phyloP scores from a whole-genome alignment of 257 asterid species.

The Ophiorrhiza pumila region DNA sequence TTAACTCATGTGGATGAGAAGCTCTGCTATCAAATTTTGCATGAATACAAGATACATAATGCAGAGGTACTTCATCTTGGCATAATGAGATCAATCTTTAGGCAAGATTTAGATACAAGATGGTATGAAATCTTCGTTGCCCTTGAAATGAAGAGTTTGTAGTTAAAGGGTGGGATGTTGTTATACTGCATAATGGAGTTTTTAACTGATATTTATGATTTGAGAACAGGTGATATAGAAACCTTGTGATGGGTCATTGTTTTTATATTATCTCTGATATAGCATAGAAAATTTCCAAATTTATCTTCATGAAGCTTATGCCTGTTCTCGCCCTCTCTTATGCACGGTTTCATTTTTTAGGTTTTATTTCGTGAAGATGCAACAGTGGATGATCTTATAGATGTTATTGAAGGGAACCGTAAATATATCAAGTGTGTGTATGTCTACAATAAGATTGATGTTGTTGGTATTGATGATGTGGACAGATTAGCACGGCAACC shows the following conservation, averaged over 20 bases:
- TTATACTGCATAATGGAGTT: not conserved
- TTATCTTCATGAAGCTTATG: not conserved
- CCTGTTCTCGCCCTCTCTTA: not conserved
- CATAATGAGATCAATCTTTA: not conserved
- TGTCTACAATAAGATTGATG: slow-evolving; percentile 98
- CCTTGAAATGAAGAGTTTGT: not conserved
- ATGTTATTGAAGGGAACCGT: slow-evolving; percentile 97
- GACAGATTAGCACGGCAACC: slow-evolving; percentile 95
- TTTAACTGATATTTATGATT: not conserved
- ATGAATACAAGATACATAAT: slow-evolving; percentile 98
- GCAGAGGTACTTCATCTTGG: slow-evolving; percentile 70
- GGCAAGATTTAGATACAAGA: not conserved
- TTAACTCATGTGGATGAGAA: slow-evolving; percentile 97
- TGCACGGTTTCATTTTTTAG: slow-evolving; percentile 31
- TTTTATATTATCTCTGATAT: not conserved
- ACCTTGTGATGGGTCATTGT: not conserved
- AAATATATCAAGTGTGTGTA: slow-evolving; percentile 95
- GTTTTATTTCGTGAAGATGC: slow-evolving; percentile 97
- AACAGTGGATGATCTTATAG: slow-evolving; percentile 95
- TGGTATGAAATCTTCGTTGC: not conserved
- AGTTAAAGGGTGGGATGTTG: not conserved
- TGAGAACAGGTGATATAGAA: not conserved
- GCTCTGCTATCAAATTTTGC: slow-evolving; percentile 96
- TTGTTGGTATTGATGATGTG: slow-evolving; percentile 93
- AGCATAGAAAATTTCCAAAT: not conserved